Evolutionary conservation across 495 filamentous ascomycete species (phyloP), one percentile per base, ranked within the genome.

Genomic region (Schizothecium vesticola): DNA sequence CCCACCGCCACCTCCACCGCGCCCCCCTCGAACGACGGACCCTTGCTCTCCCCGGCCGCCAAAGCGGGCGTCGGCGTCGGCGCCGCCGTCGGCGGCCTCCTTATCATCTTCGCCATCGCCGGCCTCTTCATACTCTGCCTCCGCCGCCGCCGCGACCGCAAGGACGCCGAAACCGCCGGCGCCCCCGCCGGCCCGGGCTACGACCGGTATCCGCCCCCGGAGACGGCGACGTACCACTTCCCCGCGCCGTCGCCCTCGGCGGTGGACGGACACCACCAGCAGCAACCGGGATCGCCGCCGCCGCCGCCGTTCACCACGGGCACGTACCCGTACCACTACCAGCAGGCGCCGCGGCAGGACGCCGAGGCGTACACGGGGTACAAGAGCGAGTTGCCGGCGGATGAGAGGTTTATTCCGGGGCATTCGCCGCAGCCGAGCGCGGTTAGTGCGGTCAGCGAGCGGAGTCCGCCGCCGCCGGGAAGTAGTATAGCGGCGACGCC

Each of bases 31-130:
- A 10, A 10, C 23, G 26, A 22, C 19, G 2, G 22, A 4, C 22
- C 36, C 0, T 64, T 28, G 6, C 68, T 70, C 25, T 70, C 68
- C 8, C 36, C 68, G 5, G 68, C 64, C 19, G 64, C 68, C 33
- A 72, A 72, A 58, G 70, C 70, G 4, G 70, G 70, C 11, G 69
- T 72, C 21, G 70, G 70, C n/a, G 70, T 69, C 16, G 70, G 70
- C 31, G 70, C 67, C 7, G 70, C 59, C 11, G 36, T 72, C n/a
- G 70, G 70, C 58, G 70, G 70, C 3, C 24, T 71, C 33, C 23
- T 72, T 31, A 21, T 72, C 29, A 57, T 72, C 28, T 55, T 61
- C 16, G 13, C 63, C 24, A n/a, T 69, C 19, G 33, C 29, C 28
- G 56, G 24, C 51, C 43, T 62, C 23, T 9, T 68, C 28, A 33